phyloP scores from a whole-genome alignment of 1,284 basidiomycete species.

The Ustilago lituana region DNA sequence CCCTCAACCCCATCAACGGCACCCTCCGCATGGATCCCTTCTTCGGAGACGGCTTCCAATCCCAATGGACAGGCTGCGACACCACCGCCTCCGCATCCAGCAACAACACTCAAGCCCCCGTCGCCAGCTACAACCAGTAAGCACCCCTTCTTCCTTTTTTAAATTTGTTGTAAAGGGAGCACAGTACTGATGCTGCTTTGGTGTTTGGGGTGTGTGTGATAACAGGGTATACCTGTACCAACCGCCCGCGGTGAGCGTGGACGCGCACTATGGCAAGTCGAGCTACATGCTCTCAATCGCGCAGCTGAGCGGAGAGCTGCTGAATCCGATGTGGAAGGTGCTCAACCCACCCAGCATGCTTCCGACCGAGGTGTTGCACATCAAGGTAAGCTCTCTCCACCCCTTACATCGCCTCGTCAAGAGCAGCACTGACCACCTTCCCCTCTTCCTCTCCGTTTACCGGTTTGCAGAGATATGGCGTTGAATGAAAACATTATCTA shows the following conservation, averaged over 20 bases:
- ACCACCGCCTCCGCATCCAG: slow-evolving; percentile 20
- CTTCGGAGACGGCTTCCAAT: slow-evolving; percentile 32
- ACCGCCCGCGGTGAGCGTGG: slow-evolving; percentile 12
- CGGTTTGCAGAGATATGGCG: slow-evolving; percentile 18
- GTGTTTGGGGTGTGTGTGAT: neutral
- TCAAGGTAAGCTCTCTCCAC: slow-evolving; percentile 13
- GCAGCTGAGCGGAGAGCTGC: slow-evolving; percentile 23
- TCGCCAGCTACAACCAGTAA: slow-evolving; percentile 25
- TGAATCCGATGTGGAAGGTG: slow-evolving; percentile 44
- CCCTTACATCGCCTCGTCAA: no score
- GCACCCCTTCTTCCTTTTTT: neutral
- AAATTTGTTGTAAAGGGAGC: no score
- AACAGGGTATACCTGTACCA: slow-evolving; percentile 15
- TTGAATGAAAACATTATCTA: slow-evolving; percentile 20
- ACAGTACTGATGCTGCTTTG: no score
- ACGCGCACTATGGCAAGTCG: slow-evolving; percentile 18
- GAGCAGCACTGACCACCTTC: neutral
- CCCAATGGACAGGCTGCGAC: slow-evolving; percentile 26
- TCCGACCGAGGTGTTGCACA: slow-evolving; percentile 50
- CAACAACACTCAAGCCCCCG: slow-evolving; percentile 30
- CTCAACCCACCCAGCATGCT: slow-evolving; percentile 57
- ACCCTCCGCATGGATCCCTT: slow-evolving; percentile 32
- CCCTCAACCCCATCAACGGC: slow-evolving; percentile 20
- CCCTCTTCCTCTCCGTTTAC: neutral
- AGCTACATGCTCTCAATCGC: slow-evolving; percentile 27